phyloP scores from a whole-genome alignment of 2,329 filamentous ascomycete species.

The Mariannaea elegans region DNA sequence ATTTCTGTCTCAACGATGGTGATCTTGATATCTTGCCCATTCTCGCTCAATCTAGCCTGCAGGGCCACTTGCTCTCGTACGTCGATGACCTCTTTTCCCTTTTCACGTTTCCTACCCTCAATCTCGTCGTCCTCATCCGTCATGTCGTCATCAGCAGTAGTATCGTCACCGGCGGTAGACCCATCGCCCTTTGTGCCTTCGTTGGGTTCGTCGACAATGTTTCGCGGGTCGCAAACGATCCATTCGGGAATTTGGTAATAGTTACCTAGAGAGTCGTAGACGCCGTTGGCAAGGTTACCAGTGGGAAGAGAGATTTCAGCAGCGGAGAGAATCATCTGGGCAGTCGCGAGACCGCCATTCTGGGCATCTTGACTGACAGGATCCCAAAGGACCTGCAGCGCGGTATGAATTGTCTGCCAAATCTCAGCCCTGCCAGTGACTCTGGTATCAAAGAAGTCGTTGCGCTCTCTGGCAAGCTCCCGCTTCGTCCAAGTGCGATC shows the following conservation, averaged over 20 bases:
- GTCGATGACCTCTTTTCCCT: constrained; percentile 65
- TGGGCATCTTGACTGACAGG: constrained; percentile 52
- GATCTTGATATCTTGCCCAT: constrained; percentile 69
- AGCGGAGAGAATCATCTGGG: constrained; percentile 83
- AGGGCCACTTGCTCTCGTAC: constrained; percentile 65
- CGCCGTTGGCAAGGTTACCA: constrained; percentile 75
- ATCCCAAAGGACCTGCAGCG: constrained; percentile 73
- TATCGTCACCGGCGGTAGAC: constrained; percentile 50
- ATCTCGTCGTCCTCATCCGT: constrained; percentile 54
- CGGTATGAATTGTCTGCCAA: constrained; percentile 79
- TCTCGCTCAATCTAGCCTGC: constrained; percentile 72
- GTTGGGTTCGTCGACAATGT: constrained; percentile 52
- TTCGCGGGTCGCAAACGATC: constrained; percentile 73
- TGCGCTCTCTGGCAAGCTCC: constrained; percentile 74
- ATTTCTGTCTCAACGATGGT: constrained; percentile 66
- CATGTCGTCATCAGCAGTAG: constrained; percentile 49
- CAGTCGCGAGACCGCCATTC: constrained; percentile 65
- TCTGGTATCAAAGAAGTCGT: constrained; percentile 89
- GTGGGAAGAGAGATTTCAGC: constrained; percentile 79
- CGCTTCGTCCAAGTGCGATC: constrained; percentile 74
- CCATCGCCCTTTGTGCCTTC: constrained; percentile 43
- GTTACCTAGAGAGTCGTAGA: constrained; percentile 75
- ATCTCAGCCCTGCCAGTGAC: constrained; percentile 81
- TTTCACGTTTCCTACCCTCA: constrained; percentile 60
- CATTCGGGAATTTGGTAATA: constrained; percentile 75